phyloP scores from a whole-genome alignment of 2,329 filamentous ascomycete genomes.

The Myotisia sp. region DNA sequence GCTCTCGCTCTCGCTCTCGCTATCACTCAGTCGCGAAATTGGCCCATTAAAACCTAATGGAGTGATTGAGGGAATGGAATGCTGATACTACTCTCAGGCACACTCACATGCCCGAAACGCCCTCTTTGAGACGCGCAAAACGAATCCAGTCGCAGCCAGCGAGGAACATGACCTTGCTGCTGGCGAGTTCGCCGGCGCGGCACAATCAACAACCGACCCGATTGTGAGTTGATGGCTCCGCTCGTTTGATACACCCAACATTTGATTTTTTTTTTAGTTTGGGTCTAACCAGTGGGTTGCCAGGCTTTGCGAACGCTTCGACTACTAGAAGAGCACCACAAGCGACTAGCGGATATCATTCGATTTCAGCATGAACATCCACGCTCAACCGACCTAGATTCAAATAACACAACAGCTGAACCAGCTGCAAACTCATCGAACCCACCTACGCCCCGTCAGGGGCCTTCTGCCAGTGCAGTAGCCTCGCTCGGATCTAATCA shows the following conservation, averaged over 20 bases:
- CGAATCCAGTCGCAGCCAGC: constrained; percentile 64
- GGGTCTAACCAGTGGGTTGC: constrained; percentile 27
- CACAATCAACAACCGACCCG: constrained; percentile 51
- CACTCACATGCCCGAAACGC: constrained; percentile 82
- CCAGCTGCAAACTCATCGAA: constrained; percentile 12
- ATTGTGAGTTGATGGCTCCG: constrained; percentile 31
- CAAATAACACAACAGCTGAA: constrained; percentile 7
- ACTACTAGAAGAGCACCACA: constrained; percentile 78
- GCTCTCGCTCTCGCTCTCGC: no score
- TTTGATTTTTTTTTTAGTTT: constrained; percentile 5
- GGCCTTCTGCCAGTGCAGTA: constrained; percentile 12
- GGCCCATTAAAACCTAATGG: no score
- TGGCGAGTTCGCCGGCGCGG: constrained; percentile 71
- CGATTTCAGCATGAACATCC: constrained; percentile 50
- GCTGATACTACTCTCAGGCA: constrained; percentile 40
- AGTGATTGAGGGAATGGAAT: neutral
- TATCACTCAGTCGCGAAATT: constrained; percentile 8
- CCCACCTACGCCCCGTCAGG: constrained; percentile 9
- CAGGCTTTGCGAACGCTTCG: constrained; percentile 72
- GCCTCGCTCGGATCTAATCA: constrained; percentile 21
- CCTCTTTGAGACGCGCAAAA: constrained; percentile 52
- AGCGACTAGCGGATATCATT: constrained; percentile 66
- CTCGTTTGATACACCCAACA: no score
- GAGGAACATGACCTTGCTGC: constrained; percentile 81
- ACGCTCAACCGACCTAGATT: constrained; percentile 8